Evolutionary conservation across 768 basidiomycete species (phyloP).

Genomic region (Grammothele lineata): DNA sequence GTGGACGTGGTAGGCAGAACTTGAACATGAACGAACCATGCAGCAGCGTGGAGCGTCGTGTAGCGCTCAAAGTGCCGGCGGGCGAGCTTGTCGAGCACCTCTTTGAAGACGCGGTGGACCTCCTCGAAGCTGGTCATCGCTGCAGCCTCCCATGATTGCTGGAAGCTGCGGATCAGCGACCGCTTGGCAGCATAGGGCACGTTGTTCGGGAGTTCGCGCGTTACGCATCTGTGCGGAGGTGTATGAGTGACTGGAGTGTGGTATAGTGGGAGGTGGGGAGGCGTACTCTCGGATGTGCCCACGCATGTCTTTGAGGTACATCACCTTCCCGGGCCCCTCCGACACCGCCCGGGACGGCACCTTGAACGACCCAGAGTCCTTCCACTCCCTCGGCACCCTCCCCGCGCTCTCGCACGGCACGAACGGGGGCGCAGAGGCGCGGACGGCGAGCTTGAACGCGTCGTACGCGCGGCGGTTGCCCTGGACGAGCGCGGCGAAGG

Average conservation of each 20-base stretch:
- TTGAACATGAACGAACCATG: constrained; percentile 19
- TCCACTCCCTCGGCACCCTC: constrained; percentile 5
- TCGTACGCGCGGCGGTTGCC: constrained; percentile 29
- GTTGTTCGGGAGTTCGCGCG: constrained; percentile 62
- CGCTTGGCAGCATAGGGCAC: constrained; percentile 44
- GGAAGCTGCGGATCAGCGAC: constrained; percentile 16
- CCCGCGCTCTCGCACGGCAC: constrained; percentile 26
- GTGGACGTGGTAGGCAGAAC: too few relatives aligned
- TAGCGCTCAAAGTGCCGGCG: constrained; percentile 19
- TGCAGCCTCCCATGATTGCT: constrained; percentile 16
- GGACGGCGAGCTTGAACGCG: constrained; percentile 31
- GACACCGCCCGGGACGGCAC: background rate
- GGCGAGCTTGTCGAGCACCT: constrained; percentile 12
- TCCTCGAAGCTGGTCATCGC: constrained; percentile 18
- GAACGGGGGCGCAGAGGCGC: constrained; percentile 39
- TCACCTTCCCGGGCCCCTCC: constrained; percentile 19
- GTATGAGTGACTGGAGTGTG: background rate
- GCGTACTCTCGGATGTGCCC: background rate
- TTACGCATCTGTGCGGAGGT: constrained; percentile 29
- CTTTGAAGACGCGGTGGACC: constrained; percentile 11
- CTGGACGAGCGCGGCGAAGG: constrained; percentile 33
- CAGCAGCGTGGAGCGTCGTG: constrained; percentile 15
- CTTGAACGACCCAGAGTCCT: background rate
- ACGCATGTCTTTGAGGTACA: constrained; percentile 19
- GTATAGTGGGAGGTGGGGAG: too few relatives aligned